Percentiles rank a stretch among this genome's conserved stretches.
phyloP scores from a whole-genome alignment of 2,329 filamentous ascomycete genomes.

The Cryphonectria nitschkei region DNA sequence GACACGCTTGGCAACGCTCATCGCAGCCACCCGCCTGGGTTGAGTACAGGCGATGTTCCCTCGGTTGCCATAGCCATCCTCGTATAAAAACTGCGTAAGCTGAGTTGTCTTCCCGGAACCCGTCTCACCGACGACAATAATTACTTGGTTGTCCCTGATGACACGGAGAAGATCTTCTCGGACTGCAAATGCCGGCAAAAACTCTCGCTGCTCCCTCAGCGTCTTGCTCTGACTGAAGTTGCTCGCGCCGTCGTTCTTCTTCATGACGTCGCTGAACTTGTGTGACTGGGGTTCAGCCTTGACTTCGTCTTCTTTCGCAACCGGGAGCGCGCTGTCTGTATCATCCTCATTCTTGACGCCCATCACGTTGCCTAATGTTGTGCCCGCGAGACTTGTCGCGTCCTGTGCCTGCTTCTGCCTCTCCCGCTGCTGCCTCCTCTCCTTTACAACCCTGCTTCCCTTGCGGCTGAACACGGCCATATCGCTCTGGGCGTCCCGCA shows the following conservation, averaged over 20 bases:
- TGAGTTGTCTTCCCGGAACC: constrained; percentile 98
- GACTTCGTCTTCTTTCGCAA: constrained; percentile 70
- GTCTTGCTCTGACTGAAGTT: constrained; percentile 93
- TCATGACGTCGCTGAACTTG: constrained; percentile 91
- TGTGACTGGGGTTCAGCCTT: constrained; percentile 44
- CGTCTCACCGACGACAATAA: constrained; percentile 96
- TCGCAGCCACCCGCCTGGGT: constrained; percentile 92
- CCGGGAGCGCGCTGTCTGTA: constrained; percentile 84
- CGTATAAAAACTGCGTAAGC: constrained; percentile 91
- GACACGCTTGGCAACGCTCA: constrained; percentile 98
- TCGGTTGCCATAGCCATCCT: constrained; percentile 86
- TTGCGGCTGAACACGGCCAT: constrained; percentile 98
- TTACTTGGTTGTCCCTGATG: constrained; percentile 94
- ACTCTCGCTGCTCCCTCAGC: constrained; percentile 88
- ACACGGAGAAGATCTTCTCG: constrained; percentile 89
- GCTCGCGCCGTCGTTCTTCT: constrained; percentile 83
- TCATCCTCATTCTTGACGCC: constrained; percentile 93
- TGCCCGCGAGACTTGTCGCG: constrained; percentile 90
- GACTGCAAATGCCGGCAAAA: constrained; percentile 92
- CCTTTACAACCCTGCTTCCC: constrained; percentile 89
- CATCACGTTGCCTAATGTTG: constrained; percentile 91
- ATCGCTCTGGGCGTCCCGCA: constrained; percentile 92
- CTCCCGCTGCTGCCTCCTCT: constrained; percentile 89
- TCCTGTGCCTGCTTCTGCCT: constrained; percentile 93
- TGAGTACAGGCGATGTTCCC: constrained; percentile 98